phyloP scores from a whole-genome alignment of 306 rosid genomes.

The Prunus mume region DNA sequence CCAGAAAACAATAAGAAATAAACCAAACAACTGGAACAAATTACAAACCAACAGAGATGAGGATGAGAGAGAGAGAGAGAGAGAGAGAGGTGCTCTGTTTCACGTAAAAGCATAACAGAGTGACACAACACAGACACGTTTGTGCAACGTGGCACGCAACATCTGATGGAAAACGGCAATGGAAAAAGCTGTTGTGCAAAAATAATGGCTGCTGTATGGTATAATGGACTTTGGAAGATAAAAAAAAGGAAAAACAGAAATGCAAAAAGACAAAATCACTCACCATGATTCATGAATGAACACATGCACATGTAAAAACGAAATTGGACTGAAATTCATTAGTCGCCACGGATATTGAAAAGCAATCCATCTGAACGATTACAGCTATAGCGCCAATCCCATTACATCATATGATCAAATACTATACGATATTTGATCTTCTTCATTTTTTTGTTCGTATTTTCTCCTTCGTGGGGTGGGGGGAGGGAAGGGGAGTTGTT shows the following conservation, averaged over 20 bases:
- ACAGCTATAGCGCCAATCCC: conserved; percentile 14
- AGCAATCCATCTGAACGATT: conserved; percentile 33
- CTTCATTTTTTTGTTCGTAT: background rate
- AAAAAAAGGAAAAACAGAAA: too few species aligned
- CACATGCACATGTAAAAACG: background rate
- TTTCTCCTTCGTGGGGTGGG: background rate
- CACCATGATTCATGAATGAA: conserved; percentile 9
- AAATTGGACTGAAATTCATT: conserved; percentile 33
- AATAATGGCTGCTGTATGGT: background rate
- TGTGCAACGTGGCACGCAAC: conserved; percentile 9
- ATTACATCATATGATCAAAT: conserved; percentile 18
- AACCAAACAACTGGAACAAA: background rate
- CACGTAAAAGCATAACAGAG: background rate
- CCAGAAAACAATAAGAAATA: background rate
- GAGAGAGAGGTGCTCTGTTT: background rate
- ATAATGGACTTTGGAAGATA: background rate
- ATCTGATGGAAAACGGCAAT: background rate
- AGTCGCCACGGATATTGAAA: conserved; percentile 32
- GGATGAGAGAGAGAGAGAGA: background rate
- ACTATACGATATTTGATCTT: background rate
- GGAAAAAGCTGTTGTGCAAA: background rate
- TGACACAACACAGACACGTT: background rate
- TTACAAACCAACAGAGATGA: background rate
- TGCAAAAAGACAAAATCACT: background rate
- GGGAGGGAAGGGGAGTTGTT: background rate